A percentile compares a stretch with the other conserved stretches of the same genome.
Evolutionary conservation across 208 protist species (phyloP).

Genomic region (Blechomonas ayalai): DNA sequence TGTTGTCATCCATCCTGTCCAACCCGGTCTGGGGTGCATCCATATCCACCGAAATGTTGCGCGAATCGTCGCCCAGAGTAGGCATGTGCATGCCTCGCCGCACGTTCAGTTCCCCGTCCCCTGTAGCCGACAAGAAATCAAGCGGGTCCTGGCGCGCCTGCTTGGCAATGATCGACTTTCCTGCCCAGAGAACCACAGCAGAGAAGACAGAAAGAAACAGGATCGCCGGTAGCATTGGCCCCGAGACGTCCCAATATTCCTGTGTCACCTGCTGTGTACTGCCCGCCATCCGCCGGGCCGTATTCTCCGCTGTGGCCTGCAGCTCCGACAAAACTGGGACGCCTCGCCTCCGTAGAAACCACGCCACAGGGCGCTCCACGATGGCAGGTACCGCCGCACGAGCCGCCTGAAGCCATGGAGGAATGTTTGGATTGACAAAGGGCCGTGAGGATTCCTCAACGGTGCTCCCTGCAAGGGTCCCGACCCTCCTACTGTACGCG

Average conservation of each 20-base stretch:
- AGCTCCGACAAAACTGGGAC: conserved; percentile 61
- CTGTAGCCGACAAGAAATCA: no score
- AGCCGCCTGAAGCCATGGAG: conserved; percentile 51
- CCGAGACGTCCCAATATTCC: conserved; percentile 23
- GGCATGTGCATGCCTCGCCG: no score
- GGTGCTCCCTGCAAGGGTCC: neutral
- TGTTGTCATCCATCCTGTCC: no score
- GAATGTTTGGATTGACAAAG: conserved; percentile 34
- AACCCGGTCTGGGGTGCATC: no score
- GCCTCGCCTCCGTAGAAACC: conserved; percentile 27
- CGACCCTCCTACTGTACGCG: conserved; percentile 6
- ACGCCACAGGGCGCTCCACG: conserved; percentile 48
- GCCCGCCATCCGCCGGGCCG: conserved; percentile 5
- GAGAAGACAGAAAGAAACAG: conserved; percentile 74
- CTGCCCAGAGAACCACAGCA: conserved; percentile 19
- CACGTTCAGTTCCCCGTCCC: no score
- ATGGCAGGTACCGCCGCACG: conserved; percentile 43
- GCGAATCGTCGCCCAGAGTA: no score
- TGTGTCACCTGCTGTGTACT: neutral
- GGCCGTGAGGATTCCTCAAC: conserved; percentile 11
- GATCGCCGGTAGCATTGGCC: conserved; percentile 48
- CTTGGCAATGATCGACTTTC: conserved; percentile 5
- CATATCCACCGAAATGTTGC: no score
- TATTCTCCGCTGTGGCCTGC: conserved; percentile 16
- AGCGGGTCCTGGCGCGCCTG: no score